Percentiles rank a stretch among this genome's conserved stretches.
Conservation (phyloP, 306 rosid species). For the Myrica gale region DNA sequence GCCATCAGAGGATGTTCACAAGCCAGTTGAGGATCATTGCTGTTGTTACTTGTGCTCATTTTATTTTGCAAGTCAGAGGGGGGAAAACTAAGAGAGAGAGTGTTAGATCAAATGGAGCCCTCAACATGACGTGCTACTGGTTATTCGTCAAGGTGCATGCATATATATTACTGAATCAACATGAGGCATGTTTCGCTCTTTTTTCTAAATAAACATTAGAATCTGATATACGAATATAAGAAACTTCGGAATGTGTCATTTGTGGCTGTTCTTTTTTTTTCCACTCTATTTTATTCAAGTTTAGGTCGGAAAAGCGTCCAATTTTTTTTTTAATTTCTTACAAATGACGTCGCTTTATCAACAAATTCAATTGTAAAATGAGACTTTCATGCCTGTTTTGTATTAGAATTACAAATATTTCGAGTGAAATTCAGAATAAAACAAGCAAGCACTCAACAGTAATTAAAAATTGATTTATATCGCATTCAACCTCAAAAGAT, state of each 20-base stretch:
- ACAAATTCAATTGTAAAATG: background rate
- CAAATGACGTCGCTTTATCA: constrained; percentile 19
- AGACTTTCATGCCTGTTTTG: background rate
- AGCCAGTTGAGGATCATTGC: constrained; percentile 2
- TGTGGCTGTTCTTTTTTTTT: constrained; percentile 3
- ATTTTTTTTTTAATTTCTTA: background rate
- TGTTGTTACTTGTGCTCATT: background rate
- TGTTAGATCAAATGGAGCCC: constrained; percentile 47
- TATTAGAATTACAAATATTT: background rate
- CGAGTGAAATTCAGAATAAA: background rate
- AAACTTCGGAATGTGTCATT: constrained; percentile 3
- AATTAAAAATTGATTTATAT: background rate
- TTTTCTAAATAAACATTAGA: background rate
- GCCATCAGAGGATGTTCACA: constrained; percentile 7
- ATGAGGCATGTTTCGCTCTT: constrained; percentile 11
- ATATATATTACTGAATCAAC: background rate
- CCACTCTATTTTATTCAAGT: constrained; percentile 9
- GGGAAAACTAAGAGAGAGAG: constrained; percentile 8
- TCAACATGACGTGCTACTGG: constrained; percentile 40
- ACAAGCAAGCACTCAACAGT: background rate
- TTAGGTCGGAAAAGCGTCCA: constrained; percentile 28
- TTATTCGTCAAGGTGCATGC: constrained; percentile 34
- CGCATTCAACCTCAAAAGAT: background rate
- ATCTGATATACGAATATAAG: constrained; percentile 10
- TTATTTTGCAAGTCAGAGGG: constrained; percentile 16